These are phyloP conservation scores for Ustilago shanxiensis DNA, from an alignment of 1,284 basidiomycete genomes.

Conservation along the genomic window DNA sequence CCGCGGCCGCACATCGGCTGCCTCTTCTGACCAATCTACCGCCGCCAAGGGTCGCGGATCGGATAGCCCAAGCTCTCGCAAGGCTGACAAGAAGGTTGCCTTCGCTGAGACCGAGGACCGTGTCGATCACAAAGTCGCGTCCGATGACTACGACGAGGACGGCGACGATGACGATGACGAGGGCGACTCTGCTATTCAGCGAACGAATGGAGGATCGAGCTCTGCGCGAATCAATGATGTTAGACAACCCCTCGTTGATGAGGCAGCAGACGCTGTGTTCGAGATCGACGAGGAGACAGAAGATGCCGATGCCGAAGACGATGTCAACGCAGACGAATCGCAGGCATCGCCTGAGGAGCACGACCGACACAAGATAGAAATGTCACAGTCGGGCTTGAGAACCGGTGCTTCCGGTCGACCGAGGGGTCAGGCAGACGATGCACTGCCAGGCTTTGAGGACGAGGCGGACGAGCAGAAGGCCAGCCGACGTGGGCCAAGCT, in stretches of 20 bases:
- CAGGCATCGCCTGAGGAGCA: slow-evolving; percentile 24
- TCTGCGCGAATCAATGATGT: slow-evolving; percentile 4
- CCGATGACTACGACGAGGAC: slow-evolving; percentile 41
- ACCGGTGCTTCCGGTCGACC: slow-evolving; percentile 42
- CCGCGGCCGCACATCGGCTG: slow-evolving; percentile 4
- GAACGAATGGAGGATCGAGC: background rate
- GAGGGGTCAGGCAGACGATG: slow-evolving; percentile 38
- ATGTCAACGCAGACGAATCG: slow-evolving; percentile 11
- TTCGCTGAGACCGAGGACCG: slow-evolving; percentile 59
- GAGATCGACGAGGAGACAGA: slow-evolving; percentile 62
- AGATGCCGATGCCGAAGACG: slow-evolving; percentile 26
- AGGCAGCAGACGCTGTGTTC: slow-evolving; percentile 55
- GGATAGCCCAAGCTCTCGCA: slow-evolving; percentile 26
- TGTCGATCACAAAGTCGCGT: slow-evolving; percentile 36
- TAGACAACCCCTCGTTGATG: slow-evolving; percentile 30
- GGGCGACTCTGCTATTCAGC: slow-evolving; percentile 1
- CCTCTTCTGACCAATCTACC: slow-evolving; percentile 7
- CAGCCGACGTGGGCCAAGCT: slow-evolving; percentile 15
- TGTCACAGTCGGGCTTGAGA: slow-evolving; percentile 37
- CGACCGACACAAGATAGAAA: slow-evolving; percentile 38
- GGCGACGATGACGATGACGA: slow-evolving; percentile 45
- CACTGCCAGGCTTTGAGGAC: slow-evolving; percentile 34
- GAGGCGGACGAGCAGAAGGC: slow-evolving; percentile 1
- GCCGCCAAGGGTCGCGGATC: background rate
- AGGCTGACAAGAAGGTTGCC: slow-evolving; percentile 62